Conservation (phyloP, 768 basidiomycete genomes). For the Lactarius sp. region DNA sequence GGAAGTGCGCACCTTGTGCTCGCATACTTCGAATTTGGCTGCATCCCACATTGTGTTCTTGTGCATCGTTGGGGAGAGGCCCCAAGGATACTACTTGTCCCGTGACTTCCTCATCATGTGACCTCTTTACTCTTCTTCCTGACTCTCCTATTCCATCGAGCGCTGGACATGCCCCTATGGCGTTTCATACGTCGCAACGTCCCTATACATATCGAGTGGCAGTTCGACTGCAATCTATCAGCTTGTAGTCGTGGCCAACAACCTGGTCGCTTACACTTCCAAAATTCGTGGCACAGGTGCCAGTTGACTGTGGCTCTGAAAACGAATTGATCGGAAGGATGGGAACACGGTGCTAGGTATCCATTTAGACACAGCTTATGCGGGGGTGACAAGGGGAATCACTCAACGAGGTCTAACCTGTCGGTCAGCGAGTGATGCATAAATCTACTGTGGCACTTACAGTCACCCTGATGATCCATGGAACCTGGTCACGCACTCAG, state of each 20-base stretch:
- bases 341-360: conserved; percentile 42
- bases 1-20: conserved; percentile 32
- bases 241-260: neutral
- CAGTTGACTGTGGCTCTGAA: conserved; percentile 87
- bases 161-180: conserved; percentile 88
- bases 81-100: no score
- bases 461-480: conserved; percentile 64
- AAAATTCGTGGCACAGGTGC: conserved; percentile 83
- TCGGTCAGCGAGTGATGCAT: neutral
- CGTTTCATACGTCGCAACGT: conserved; percentile 88
- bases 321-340: conserved; percentile 68
- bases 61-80: no score
- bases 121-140: no score
- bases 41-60: no score
- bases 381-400: conserved; percentile 39
- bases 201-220: conserved; percentile 78
- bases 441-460: conserved; percentile 39
- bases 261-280: conserved; percentile 68
- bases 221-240: conserved; percentile 60
- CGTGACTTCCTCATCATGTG: no score
- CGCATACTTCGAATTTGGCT: no score
- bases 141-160: no score
- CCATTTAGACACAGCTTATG: conserved; percentile 15
- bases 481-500: no score
- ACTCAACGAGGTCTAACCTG: conserved; percentile 73